Conservation (phyloP, 495 filamentous ascomycete genomes). For the Aspergillus saccharolyticus region DNA sequence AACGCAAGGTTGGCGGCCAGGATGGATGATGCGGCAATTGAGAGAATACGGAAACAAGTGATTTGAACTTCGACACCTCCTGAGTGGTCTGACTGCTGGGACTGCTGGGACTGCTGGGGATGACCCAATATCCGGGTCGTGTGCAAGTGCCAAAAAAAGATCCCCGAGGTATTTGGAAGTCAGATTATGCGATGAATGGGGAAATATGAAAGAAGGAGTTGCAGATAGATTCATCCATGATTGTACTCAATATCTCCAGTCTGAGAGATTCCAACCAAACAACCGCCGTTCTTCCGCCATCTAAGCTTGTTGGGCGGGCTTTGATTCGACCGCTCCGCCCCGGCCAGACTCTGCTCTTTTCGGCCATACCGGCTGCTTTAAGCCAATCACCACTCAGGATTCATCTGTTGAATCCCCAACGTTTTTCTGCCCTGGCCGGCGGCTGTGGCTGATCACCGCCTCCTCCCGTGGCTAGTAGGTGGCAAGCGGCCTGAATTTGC, state of each 20-base stretch:
- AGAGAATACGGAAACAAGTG: conserved; percentile 10
- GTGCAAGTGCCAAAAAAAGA: conserved; percentile 19
- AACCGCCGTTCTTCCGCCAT: not conserved
- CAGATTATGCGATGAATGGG: not conserved
- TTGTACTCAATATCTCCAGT: too few species aligned
- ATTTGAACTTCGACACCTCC: not conserved
- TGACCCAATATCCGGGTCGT: not conserved
- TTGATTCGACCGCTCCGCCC: conserved; percentile 12
- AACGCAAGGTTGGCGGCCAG: conserved; percentile 8
- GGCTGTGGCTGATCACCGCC: conserved; percentile 1
- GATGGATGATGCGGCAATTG: conserved; percentile 3
- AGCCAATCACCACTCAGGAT: conserved; percentile 9
- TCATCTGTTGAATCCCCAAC: conserved; percentile 29
- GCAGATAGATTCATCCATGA: conserved; percentile 1
- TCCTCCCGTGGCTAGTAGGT: conserved; percentile 4
- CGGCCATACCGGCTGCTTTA: conserved; percentile 2
- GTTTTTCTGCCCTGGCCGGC: conserved; percentile 17
- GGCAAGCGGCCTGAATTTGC: not conserved
- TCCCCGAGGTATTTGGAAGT: conserved; percentile 26
- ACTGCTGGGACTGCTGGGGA: too few species aligned
- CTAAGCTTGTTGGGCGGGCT: conserved; percentile 30
- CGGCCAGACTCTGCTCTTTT: conserved; percentile 7
- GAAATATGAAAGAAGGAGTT: not conserved
- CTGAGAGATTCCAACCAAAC: conserved; percentile 4
- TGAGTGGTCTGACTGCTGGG: conserved; percentile 14